A percentile compares a stretch with the other conserved stretches of the same genome.
phyloP scores from a whole-genome alignment of 176 grass and related monocot species.

The Aegilops longissima region DNA sequence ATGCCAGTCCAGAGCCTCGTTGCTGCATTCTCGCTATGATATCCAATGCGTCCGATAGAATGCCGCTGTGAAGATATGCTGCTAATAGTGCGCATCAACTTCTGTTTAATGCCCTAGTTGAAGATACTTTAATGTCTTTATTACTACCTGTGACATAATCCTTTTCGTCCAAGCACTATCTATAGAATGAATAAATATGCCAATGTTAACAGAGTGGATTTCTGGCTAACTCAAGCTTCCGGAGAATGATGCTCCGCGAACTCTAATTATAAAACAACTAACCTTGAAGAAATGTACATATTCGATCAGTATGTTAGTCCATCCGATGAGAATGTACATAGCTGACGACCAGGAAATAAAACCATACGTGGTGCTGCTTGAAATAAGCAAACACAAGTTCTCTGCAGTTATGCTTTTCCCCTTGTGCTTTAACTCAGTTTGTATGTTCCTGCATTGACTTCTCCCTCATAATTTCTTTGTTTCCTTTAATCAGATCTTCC shows the following conservation, averaged over 20 bases:
- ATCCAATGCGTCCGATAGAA: neutral
- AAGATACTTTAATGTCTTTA: neutral
- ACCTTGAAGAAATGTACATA: neutral
- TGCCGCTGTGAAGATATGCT: neutral
- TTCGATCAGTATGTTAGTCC: neutral
- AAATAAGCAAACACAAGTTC: neutral
- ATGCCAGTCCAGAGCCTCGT: neutral
- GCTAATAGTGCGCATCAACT: neutral
- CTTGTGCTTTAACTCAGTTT: neutral
- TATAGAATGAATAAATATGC: neutral
- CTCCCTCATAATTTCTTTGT: constrained; percentile 14
- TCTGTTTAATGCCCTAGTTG: neutral
- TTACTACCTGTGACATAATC: neutral
- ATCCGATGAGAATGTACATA: neutral
- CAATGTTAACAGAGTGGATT: neutral
- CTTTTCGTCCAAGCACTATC: neutral
- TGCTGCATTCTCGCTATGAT: neutral
- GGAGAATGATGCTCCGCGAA: neutral
- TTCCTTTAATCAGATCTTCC: constrained; percentile 57
- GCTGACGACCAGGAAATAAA: neutral
- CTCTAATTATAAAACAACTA: neutral
- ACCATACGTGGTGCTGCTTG: neutral
- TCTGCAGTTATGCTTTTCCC: neutral
- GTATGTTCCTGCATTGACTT: neutral
- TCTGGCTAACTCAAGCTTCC: neutral